These are phyloP conservation scores for Chalciporus sphaerocephalus DNA, from an alignment of 768 basidiomycete species.

Conservation along the genomic window DNA sequence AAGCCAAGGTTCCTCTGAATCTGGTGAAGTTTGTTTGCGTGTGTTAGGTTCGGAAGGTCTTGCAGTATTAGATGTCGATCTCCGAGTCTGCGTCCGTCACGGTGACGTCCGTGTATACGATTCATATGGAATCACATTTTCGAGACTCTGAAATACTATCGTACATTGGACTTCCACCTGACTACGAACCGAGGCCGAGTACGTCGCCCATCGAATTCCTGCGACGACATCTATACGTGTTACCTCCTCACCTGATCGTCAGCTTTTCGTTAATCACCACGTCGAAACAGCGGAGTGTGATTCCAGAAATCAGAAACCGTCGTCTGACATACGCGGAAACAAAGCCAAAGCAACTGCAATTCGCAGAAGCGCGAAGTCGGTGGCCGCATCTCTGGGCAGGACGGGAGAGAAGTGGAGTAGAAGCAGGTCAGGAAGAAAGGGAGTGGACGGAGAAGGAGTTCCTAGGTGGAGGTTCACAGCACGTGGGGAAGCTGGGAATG, in stretches of 20 bases:
- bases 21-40: conserved; percentile 16
- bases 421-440: conserved; percentile 62
- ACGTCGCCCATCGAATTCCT: conserved; percentile 62
- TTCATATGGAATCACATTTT: conserved; percentile 10
- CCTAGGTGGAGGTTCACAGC: conserved; percentile 48
- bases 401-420: conserved; percentile 41
- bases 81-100: too few species aligned
- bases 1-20: too few species aligned
- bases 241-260: conserved; percentile 61
- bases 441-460: conserved; percentile 65
- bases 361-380: conserved; percentile 45
- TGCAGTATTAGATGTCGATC: too few species aligned
- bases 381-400: conserved; percentile 75
- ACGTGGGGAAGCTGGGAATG: conserved; percentile 65
- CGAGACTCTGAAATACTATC: conserved; percentile 32
- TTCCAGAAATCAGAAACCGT: conserved; percentile 68
- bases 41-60: conserved; percentile 10
- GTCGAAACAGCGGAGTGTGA: conserved; percentile 61
- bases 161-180: conserved; percentile 54
- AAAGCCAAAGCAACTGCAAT: conserved; percentile 52
- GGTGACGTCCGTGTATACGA: not conserved
- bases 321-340: conserved; percentile 58
- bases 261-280: conserved; percentile 41
- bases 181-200: conserved; percentile 59
- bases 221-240: conserved; percentile 47